phyloP scores from a whole-genome alignment of 2,329 filamentous ascomycete species.

The Pseudocercospora crystallina region DNA sequence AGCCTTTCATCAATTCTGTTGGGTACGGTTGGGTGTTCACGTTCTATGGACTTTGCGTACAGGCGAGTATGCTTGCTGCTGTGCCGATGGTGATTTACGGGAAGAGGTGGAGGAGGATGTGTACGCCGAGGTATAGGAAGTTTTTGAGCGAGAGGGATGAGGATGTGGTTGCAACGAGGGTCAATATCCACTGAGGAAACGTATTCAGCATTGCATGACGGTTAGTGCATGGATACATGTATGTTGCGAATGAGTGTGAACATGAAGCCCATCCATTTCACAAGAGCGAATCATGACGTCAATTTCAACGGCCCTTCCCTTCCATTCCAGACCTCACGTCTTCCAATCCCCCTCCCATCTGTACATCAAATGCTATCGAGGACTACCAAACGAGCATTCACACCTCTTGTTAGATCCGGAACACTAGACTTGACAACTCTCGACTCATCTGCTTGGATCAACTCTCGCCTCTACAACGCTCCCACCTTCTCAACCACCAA shows the following conservation, averaged over 20 bases:
- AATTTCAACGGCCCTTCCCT: too few relatives aligned
- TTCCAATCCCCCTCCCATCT: too few relatives aligned
- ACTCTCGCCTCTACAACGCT: not conserved
- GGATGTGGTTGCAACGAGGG: not conserved
- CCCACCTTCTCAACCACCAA: conserved; percentile 8
- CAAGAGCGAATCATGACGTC: too few relatives aligned
- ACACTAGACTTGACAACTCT: not conserved
- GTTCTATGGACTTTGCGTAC: conserved; percentile 2
- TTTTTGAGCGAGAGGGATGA: not conserved
- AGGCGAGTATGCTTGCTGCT: not conserved
- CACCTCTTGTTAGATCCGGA: not conserved
- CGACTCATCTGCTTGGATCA: not conserved
- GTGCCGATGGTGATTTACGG: not conserved
- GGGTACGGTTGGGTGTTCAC: not conserved
- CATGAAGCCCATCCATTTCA: too few relatives aligned
- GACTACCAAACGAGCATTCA: too few relatives aligned
- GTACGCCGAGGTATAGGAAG: not conserved
- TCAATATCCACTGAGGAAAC: not conserved
- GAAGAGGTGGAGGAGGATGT: not conserved
- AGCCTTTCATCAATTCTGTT: conserved; percentile 1
- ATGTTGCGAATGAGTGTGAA: too few relatives aligned
- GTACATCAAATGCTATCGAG: too few relatives aligned
- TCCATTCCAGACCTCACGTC: too few relatives aligned
- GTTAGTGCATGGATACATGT: too few relatives aligned
- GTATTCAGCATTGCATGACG: not conserved